Evolutionary conservation across 2,329 filamentous ascomycete genomes (phyloP), one percentile per base, ranked within the genome.

Genomic region (Cytospora schulzeri): DNA sequence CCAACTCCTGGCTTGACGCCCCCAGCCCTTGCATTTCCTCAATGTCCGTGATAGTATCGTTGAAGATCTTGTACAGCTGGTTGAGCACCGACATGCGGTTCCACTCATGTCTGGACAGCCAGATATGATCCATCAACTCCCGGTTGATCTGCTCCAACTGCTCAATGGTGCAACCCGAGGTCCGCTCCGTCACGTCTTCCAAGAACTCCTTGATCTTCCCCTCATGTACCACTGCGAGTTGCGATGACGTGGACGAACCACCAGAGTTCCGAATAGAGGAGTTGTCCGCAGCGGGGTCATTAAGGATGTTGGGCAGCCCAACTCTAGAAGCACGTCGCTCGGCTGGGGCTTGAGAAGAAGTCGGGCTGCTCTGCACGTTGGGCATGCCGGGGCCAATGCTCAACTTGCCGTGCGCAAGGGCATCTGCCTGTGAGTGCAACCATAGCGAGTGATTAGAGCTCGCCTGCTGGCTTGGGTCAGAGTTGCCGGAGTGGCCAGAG

Each of bases 141-240:
- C 93, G 89, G 75, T 93, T 93, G 74, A 97, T 89, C 76, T 98
- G 94, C 80, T 98, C 94, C 24, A 99, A 80, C 76, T 99, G 94
- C 78, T 99, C 95, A 60, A 99, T 91, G 0, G 89, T 91, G 75
- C 91, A 91, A 0, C 91, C 92, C 24, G 86, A 88, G 2, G 91
- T 94, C 53, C 83, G 81, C 31, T 84, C 78, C 0, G 89, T 88
- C 38, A 97, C 79, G 45, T 86, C 81, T 0, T 81, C 74, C 63
- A 92, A 82, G 62, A 96, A 83, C 8, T 79, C 74, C 2, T 79
- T 75, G 28, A 92, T 79, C 33, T 84, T 80, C 0, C 72, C 72
- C 15, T 84, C 80, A 33, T 81, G 75, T 4, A 83, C 68, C 45
- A 83, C 75, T 24, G 82, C 76, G 35, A 80, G 77, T 38, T 79